phyloP scores from a whole-genome alignment of 2,329 filamentous ascomycete species.

The Gyromitra esculenta region DNA sequence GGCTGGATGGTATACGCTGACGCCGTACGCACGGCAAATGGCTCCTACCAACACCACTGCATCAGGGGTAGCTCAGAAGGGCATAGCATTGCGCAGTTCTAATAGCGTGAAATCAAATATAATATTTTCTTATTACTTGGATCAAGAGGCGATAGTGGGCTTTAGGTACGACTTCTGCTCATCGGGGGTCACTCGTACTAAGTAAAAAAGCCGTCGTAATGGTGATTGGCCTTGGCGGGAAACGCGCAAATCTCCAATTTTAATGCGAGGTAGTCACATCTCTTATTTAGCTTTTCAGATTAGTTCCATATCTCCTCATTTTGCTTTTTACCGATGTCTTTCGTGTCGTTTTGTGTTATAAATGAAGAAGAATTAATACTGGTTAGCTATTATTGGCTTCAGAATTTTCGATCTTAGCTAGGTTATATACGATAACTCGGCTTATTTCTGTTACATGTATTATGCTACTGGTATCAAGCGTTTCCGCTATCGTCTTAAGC shows the following conservation, averaged over 20 bases:
- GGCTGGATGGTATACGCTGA: slow-evolving; percentile 19
- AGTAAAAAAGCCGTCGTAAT: neutral
- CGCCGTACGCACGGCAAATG: slow-evolving; percentile 1
- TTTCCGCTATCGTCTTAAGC: slow-evolving; percentile 8
- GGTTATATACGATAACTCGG: slow-evolving; percentile 3
- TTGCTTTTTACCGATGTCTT: slow-evolving; percentile 32
- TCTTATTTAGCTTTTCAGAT: slow-evolving; percentile 17
- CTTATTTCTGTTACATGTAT: neutral
- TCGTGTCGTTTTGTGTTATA: slow-evolving; percentile 14
- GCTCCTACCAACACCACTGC: neutral
- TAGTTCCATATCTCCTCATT: slow-evolving; percentile 6
- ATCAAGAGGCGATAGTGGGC: neutral
- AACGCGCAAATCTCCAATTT: slow-evolving; percentile 41
- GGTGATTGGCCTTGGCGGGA: slow-evolving; percentile 35
- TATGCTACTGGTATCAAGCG: slow-evolving; percentile 16
- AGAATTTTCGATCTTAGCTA: neutral
- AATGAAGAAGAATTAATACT: slow-evolving; percentile 16
- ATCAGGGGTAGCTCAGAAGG: neutral
- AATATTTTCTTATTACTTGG: neutral
- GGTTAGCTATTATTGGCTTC: slow-evolving; percentile 18
- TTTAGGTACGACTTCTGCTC: slow-evolving; percentile 18
- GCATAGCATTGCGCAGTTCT: neutral
- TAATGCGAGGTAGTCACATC: slow-evolving; percentile 32
- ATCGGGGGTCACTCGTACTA: slow-evolving; percentile 41
- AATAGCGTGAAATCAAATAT: neutral